These are phyloP conservation scores for Lasiodiplodia sp. DNA, from an alignment of 2,329 filamentous ascomycete genomes.

Conservation along the genomic window DNA sequence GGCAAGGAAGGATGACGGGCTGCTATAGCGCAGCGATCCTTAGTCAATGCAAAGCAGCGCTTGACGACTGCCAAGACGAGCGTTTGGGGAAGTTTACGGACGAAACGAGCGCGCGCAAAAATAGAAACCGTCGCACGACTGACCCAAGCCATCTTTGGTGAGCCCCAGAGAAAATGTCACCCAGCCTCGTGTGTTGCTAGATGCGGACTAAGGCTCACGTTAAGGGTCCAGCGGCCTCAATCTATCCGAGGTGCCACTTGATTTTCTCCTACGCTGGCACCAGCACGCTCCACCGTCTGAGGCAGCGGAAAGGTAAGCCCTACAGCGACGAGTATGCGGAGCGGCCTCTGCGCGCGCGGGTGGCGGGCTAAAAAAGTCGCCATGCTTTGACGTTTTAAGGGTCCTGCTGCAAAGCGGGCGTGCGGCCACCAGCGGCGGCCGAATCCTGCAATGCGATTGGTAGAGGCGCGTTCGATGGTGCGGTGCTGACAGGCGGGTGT, in stretches of 20 bases:
- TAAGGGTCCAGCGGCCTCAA: constrained; percentile 23
- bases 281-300: constrained; percentile 1
- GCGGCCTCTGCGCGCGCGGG: constrained; percentile 21
- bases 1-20: constrained; percentile 8
- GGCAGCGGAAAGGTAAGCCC: constrained; percentile 7
- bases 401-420: background rate
- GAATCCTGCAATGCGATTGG: constrained; percentile 12
- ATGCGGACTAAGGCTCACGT: constrained; percentile 8
- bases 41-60: background rate
- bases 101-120: constrained; percentile 7
- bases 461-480: background rate
- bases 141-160: constrained; percentile 18
- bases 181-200: background rate
- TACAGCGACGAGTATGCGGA: constrained; percentile 16
- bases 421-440: constrained; percentile 1
- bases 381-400: constrained; percentile 5
- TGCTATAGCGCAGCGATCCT: constrained; percentile 18
- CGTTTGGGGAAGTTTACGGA: constrained; percentile 5
- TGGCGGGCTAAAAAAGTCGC: background rate
- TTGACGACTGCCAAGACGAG: constrained; percentile 20
- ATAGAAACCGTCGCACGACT: constrained; percentile 22
- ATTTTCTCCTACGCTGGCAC: constrained; percentile 7
- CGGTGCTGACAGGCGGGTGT: constrained; percentile 5
- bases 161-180: constrained; percentile 12
- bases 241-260: constrained; percentile 17